phyloP scores from a whole-genome alignment of 345 rosid species.

The Kernera saxatilis region DNA sequence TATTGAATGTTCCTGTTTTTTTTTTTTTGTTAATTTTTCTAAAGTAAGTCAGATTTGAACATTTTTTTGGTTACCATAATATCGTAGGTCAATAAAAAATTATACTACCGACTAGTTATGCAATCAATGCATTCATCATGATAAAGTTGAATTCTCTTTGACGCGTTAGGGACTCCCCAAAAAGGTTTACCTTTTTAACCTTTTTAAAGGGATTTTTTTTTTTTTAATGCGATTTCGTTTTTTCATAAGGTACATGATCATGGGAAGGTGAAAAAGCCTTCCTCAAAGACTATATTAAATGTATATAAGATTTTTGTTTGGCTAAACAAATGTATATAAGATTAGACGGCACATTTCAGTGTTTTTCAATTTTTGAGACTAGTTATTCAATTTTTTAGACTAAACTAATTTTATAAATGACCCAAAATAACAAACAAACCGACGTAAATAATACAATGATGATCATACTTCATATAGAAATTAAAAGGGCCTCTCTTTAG shows the following conservation, averaged over 20 bases:
- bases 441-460: not conserved
- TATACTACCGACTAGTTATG: slow-evolving; percentile 23
- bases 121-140: slow-evolving; percentile 27
- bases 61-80: not conserved
- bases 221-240: not conserved
- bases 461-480: not conserved
- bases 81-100: not conserved
- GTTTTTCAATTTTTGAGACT: not conserved
- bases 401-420: not conserved
- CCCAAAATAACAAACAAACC: not conserved
- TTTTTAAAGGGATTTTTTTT: not conserved
- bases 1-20: not conserved
- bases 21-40: not conserved
- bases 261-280: not conserved
- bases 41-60: not conserved
- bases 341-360: not conserved
- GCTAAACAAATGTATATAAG: not conserved
- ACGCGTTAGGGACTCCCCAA: slow-evolving; percentile 11
- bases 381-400: not conserved
- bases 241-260: not conserved
- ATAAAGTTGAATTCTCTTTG: slow-evolving; percentile 30
- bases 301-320: not conserved
- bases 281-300: not conserved
- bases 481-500: not conserved
- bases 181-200: slow-evolving; percentile 10